Evolutionary conservation across 257 asterid species (phyloP).

Genomic region (Dorcoceras hygrometricum): DNA sequence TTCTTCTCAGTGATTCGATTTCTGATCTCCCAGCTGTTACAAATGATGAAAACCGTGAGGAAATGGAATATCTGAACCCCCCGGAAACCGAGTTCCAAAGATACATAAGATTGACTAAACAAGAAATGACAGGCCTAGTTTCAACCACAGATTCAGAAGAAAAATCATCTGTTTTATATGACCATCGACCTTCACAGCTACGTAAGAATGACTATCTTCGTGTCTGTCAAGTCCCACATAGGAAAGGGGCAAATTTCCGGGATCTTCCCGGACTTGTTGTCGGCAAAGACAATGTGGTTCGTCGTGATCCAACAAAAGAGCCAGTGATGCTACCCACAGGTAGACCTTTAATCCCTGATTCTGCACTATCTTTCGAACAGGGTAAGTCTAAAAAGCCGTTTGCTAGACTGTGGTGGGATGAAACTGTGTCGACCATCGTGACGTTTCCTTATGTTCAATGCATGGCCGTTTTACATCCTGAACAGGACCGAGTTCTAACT

Average conservation of each 20-base stretch:
- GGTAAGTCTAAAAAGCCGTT: slow-evolving; percentile 78
- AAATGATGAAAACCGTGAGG: slow-evolving; percentile 53
- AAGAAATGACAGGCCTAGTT: slow-evolving; percentile 47
- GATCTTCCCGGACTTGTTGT: slow-evolving; percentile 71
- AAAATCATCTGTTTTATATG: slow-evolving; percentile 36
- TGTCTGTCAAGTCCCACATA: slow-evolving; percentile 56
- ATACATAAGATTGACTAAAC: slow-evolving; percentile 52
- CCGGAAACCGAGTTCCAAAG: slow-evolving; percentile 71
- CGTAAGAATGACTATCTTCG: slow-evolving; percentile 56
- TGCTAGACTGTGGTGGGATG: slow-evolving; percentile 94
- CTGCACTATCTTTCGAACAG: slow-evolving; percentile 41
- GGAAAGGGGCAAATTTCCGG: slow-evolving; percentile 82
- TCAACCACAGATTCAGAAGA: slow-evolving; percentile 24
- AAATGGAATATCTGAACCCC: slow-evolving; percentile 53
- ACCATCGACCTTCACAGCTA: slow-evolving; percentile 59
- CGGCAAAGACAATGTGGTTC: slow-evolving; percentile 62
- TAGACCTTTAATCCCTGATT: slow-evolving; percentile 57
- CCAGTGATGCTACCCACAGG: slow-evolving; percentile 68
- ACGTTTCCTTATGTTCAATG: slow-evolving; percentile 53
- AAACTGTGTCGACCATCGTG: slow-evolving; percentile 71
- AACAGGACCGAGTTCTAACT: slow-evolving; percentile 77
- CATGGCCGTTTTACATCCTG: slow-evolving; percentile 70
- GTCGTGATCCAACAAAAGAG: slow-evolving; percentile 49
- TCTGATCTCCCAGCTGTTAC: slow-evolving; percentile 81
- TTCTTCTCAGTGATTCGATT: slow-evolving; percentile 66